Conservation (phyloP, 2,329 filamentous ascomycete species). For the Geosmithia morbida region DNA sequence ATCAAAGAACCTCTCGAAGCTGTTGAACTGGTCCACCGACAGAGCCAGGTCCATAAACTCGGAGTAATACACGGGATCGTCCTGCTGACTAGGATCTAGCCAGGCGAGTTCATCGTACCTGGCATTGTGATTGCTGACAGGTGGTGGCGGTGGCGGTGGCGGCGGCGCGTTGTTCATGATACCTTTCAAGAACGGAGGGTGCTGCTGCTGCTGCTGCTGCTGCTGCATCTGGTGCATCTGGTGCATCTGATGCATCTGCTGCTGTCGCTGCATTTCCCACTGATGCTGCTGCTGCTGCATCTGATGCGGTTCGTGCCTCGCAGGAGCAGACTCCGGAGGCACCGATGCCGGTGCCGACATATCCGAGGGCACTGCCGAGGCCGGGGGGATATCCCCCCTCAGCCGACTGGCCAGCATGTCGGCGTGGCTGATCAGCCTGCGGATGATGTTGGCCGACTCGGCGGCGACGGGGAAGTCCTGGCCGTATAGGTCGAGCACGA, state of each 20-base stretch:
- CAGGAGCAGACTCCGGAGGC: background rate
- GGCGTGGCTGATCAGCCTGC: constrained; percentile 8
- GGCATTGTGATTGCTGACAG: constrained; percentile 1
- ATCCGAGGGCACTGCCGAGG: background rate
- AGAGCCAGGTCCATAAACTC: constrained; percentile 13
- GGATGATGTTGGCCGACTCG: constrained; percentile 20
- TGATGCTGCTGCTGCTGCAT: background rate
- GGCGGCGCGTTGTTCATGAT: background rate
- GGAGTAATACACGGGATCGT: constrained; percentile 5
- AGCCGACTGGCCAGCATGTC: constrained; percentile 6
- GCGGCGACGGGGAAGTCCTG: constrained; percentile 24
- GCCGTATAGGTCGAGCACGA: constrained; percentile 17
- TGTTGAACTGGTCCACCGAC: constrained; percentile 12
- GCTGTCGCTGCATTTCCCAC: background rate
- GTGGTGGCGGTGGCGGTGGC: too few relatives aligned
- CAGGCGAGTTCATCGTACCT: constrained; percentile 6
- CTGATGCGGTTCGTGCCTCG: background rate
- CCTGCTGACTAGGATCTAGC: constrained; percentile 8
- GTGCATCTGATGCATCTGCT: background rate
- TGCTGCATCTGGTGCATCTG: background rate
- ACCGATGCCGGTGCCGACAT: background rate
- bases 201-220: background rate
- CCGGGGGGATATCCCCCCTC: background rate
- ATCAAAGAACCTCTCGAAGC: constrained; percentile 9
- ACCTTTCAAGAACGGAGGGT: background rate